Percentiles rank a stretch among this genome's conserved stretches.
Evolutionary conservation across 495 filamentous ascomycete genomes (phyloP).

Genomic region (Cladorrhinum samala): DNA sequence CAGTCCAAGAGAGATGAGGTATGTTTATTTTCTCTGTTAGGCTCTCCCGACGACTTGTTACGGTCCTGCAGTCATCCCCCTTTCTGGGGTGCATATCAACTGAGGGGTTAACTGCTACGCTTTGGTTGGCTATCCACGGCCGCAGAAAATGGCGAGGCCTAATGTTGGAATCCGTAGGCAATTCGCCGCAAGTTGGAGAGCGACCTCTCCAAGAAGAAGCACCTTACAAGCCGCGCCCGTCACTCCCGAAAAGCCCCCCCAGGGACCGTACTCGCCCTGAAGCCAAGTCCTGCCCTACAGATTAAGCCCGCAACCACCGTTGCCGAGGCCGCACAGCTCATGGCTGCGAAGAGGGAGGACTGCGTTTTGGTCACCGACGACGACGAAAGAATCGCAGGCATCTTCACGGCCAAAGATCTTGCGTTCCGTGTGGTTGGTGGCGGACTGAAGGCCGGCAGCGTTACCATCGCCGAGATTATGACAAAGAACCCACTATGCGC

Average conservation of each 20-base stretch:
- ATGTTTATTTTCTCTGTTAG: conserved; percentile 26
- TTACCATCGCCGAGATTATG: conserved; percentile 98
- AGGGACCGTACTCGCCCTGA: conserved; percentile 89
- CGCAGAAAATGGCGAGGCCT: conserved; percentile 9
- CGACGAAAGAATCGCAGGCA: conserved; percentile 94
- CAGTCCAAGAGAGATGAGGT: conserved; percentile 99
- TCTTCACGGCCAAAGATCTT: conserved; percentile 98
- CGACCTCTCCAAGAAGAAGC: conserved; percentile 96
- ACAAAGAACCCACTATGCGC: conserved; percentile 98
- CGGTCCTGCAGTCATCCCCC: not conserved
- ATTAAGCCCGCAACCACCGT: conserved; percentile 95
- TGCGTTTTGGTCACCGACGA: conserved; percentile 99
- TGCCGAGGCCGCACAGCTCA: conserved; percentile 93
- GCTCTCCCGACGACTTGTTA: not conserved
- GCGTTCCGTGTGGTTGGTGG: conserved; percentile 93
- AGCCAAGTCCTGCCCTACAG: conserved; percentile 91
- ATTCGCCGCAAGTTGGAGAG: conserved; percentile 95
- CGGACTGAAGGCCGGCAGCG: conserved; percentile 81
- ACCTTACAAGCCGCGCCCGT: conserved; percentile 65
- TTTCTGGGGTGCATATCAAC: not conserved
- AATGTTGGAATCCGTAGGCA: conserved; percentile 52
- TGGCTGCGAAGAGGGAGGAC: conserved; percentile 98
- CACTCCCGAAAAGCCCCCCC: conserved; percentile 90
- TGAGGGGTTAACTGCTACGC: not conserved
- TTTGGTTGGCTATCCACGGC: not conserved